Evolutionary conservation across 306 rosid species (phyloP).

Genomic region (Cicer judaicum): DNA sequence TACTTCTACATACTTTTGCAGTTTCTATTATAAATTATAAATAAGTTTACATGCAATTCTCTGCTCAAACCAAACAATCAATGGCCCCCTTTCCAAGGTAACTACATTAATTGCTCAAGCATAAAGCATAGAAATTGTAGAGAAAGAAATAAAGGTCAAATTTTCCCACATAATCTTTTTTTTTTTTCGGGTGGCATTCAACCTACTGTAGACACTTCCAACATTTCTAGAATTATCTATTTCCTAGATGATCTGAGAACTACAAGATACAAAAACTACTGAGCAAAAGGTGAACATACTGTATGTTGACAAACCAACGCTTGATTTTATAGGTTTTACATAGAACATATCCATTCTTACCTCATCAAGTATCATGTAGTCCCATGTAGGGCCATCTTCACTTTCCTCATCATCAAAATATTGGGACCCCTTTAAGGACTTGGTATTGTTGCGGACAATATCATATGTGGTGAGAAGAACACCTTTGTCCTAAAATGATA

Average conservation of each 20-base stretch:
- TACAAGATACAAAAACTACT: constrained; percentile 21
- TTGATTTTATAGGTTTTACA: constrained; percentile 14
- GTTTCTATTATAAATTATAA: constrained; percentile 3
- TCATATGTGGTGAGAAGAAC: constrained; percentile 95
- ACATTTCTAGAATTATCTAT: background rate
- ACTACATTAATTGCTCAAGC: too few relatives aligned
- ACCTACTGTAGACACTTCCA: constrained; percentile 15
- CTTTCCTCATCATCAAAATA: constrained; percentile 58
- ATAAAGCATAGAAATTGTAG: background rate
- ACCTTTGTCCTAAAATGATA: constrained; percentile 72
- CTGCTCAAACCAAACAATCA: background rate
- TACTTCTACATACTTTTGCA: background rate
- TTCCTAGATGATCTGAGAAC: background rate
- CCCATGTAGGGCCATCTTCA: constrained; percentile 75
- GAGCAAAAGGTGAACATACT: constrained; percentile 1
- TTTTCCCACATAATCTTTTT: background rate
- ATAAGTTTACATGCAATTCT: background rate
- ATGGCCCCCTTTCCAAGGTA: background rate
- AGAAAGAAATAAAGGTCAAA: constrained; percentile 21
- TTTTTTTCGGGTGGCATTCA: background rate
- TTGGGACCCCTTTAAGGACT: constrained; percentile 63
- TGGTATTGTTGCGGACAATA: constrained; percentile 84
- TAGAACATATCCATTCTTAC: constrained; percentile 45
- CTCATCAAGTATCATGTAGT: constrained; percentile 98
- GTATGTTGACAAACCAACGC: constrained; percentile 1